phyloP scores from a whole-genome alignment of 352 stramenopile species.

The Phytophthora constricta region DNA sequence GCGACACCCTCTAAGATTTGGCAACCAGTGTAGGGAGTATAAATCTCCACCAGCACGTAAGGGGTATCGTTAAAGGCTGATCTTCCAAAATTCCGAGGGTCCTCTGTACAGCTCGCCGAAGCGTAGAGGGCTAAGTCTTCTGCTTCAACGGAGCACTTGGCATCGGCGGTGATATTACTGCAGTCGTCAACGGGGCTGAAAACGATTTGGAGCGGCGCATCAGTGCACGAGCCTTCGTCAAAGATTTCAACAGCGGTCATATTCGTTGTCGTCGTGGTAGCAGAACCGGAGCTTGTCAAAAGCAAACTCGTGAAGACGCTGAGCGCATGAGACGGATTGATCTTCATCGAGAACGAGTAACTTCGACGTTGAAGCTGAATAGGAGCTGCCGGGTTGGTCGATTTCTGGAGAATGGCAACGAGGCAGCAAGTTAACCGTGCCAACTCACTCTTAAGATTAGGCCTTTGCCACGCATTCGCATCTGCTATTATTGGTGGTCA shows the following conservation, averaged over 20 bases:
- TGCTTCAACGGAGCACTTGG: constrained; percentile 20
- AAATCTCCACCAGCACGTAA: constrained; percentile 28
- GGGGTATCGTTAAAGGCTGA: constrained; percentile 9
- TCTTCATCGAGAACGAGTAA: constrained; percentile 11
- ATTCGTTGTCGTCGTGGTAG: not conserved
- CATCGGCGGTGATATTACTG: not conserved
- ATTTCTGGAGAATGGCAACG: constrained; percentile 6
- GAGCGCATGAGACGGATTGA: constrained; percentile 8
- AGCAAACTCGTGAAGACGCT: constrained; percentile 4
- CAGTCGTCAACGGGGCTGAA: constrained; percentile 27
- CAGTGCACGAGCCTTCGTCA: constrained; percentile 25
- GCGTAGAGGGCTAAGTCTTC: constrained; percentile 26
- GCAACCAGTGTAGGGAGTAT: constrained; percentile 21
- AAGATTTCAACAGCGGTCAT: constrained; percentile 27
- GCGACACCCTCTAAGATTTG: constrained; percentile 21
- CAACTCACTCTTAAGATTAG: constrained; percentile 3
- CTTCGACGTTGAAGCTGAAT: not conserved
- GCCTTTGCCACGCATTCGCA: not conserved
- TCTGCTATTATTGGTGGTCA: constrained; percentile 16
- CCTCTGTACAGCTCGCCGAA: constrained; percentile 25
- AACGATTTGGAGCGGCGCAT: constrained; percentile 23
- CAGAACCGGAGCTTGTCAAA: constrained; percentile 1
- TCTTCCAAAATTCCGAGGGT: constrained; percentile 12
- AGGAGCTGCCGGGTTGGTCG: constrained; percentile 4
- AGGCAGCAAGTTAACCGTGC: too few relatives aligned